Percentiles rank a stretch among this genome's conserved stretches.
Conservation (phyloP, 2,329 filamentous ascomycete species). For the Scedosporium aurantiacum region DNA sequence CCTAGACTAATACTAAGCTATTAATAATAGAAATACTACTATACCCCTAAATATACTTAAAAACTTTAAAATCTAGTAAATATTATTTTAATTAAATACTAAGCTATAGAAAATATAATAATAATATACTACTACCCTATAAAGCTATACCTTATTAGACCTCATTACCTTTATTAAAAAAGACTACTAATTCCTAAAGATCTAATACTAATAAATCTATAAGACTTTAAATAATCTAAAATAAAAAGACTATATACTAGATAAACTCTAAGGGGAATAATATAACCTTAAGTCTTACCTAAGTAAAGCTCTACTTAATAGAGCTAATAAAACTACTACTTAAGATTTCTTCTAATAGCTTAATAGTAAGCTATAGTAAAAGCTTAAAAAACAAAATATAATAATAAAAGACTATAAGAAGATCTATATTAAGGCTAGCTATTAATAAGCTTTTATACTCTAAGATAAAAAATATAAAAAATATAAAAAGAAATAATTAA, state of each 20-base stretch:
- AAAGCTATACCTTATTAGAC: not conserved
- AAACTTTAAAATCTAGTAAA: not conserved
- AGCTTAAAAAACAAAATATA: not conserved
- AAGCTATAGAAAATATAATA: not conserved
- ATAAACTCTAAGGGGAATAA: not conserved
- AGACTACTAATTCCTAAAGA: not conserved
- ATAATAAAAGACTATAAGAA: not conserved
- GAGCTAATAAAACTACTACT: not conserved
- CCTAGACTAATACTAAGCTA: not conserved
- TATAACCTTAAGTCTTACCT: not conserved
- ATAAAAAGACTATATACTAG: not conserved
- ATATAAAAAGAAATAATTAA: not conserved
- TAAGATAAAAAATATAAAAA: not conserved
- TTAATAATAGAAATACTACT: not conserved
- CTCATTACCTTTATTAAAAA: not conserved
- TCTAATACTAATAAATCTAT: not conserved
- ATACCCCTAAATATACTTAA: not conserved
- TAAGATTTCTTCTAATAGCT: not conserved
- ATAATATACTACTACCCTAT: not conserved
- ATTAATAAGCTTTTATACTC: not conserved
- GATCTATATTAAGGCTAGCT: not conserved
- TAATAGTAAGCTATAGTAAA: not conserved
- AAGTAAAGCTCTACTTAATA: not conserved
- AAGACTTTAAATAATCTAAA: not conserved
- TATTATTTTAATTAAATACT: not conserved